A percentile compares a stretch with the other conserved stretches of the same genome.
Evolutionary conservation across 2,329 filamentous ascomycete genomes (phyloP).

Genomic region (Aspergillus chevalieri): DNA sequence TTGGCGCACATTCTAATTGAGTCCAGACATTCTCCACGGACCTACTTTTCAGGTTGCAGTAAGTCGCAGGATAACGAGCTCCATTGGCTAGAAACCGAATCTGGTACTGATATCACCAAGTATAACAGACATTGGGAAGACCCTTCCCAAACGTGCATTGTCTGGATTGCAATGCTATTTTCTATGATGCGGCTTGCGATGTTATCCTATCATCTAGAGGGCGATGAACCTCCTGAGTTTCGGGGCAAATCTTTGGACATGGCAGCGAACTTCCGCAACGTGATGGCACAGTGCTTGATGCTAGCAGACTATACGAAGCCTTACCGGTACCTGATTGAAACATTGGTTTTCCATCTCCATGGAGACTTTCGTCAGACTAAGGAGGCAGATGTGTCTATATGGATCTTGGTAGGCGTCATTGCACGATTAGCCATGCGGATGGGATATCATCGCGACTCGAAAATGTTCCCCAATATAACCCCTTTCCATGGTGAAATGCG

Average conservation of each 20-base stretch:
- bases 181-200: constrained; percentile 60
- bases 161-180: constrained; percentile 59
- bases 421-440: constrained; percentile 59
- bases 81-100: not conserved
- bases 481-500: constrained; percentile 58
- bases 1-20: constrained; percentile 2
- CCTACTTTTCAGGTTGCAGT: constrained; percentile 78
- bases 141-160: constrained; percentile 50
- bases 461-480: constrained; percentile 53
- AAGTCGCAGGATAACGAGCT: constrained; percentile 7
- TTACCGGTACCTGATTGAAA: constrained; percentile 55
- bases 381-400: constrained; percentile 56
- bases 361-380: constrained; percentile 55
- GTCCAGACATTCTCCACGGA: constrained; percentile 63
- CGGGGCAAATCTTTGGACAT: constrained; percentile 49
- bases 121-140: constrained; percentile 59
- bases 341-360: constrained; percentile 56
- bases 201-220: constrained; percentile 56
- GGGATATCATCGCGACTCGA: constrained; percentile 59
- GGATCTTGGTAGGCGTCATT: constrained; percentile 56
- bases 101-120: constrained; percentile 25
- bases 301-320: constrained; percentile 60
- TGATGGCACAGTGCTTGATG: constrained; percentile 58
- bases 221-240: constrained; percentile 59
- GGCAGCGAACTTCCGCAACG: constrained; percentile 41